phyloP scores from a whole-genome alignment of 2,329 filamentous ascomycete species.

The Corinectria fuckeliana region DNA sequence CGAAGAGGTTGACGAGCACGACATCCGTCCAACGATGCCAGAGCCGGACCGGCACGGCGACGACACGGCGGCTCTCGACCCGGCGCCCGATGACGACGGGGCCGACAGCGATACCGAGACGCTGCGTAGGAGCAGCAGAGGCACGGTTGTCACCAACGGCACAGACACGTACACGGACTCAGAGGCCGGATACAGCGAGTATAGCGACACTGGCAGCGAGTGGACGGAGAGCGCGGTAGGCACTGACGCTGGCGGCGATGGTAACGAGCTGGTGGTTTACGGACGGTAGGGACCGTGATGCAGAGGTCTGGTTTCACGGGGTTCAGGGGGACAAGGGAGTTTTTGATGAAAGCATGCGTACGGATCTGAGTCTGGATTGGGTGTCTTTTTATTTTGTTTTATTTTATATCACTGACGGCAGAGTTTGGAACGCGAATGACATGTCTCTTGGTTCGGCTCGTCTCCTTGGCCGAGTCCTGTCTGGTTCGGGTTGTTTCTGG shows the following conservation, averaged over 20 bases:
- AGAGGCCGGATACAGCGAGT: constrained; percentile 47
- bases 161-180: constrained; percentile 47
- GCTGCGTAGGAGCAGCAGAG: constrained; percentile 56
- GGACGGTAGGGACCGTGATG: constrained; percentile 32
- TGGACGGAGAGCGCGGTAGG: constrained; percentile 55
- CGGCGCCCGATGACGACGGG: constrained; percentile 27
- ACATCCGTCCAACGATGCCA: constrained; percentile 27
- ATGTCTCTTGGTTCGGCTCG: not conserved
- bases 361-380: constrained; percentile 13
- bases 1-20: constrained; percentile 57
- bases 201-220: constrained; percentile 54
- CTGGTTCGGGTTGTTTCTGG: not conserved
- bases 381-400: constrained; percentile 2
- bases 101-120: constrained; percentile 59
- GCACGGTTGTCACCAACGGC: constrained; percentile 53
- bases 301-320: constrained; percentile 2
- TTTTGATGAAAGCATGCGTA: constrained; percentile 14
- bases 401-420: not conserved
- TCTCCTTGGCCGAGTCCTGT: constrained; percentile 4
- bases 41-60: constrained; percentile 33
- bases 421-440: not conserved
- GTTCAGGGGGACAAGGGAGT: constrained; percentile 2
- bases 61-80: constrained; percentile 34
- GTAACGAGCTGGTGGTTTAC: constrained; percentile 46
- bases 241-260: constrained; percentile 37